Evolutionary conservation across 345 rosid genomes (phyloP).

Genomic region (Murraya paniculata): DNA sequence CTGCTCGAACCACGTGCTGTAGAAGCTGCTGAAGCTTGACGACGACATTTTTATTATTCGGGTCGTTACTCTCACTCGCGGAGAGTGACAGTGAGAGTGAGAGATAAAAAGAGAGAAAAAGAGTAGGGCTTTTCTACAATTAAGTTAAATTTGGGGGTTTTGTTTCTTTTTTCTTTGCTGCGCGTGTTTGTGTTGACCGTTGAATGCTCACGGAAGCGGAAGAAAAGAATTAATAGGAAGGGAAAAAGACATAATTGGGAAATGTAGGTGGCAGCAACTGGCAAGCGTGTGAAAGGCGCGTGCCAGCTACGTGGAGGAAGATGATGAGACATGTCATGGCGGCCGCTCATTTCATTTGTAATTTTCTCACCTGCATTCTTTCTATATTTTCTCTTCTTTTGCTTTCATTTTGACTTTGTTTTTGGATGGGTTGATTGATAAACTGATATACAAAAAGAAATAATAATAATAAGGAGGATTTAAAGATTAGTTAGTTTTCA

Average conservation of each 20-base stretch:
- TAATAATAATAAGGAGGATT: too few relatives aligned
- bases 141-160: too few relatives aligned
- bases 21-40: constrained; percentile 44
- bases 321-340: not conserved
- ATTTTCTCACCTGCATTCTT: not conserved
- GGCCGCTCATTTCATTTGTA: not conserved
- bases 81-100: not conserved
- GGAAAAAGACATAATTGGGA: not conserved
- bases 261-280: not conserved
- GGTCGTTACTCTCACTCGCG: too few relatives aligned
- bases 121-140: too few relatives aligned
- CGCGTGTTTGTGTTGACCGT: too few relatives aligned
- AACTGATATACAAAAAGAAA: too few relatives aligned
- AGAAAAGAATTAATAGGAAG: not conserved
- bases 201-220: too few relatives aligned
- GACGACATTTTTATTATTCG: too few relatives aligned
- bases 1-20: constrained; percentile 58
- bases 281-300: not conserved
- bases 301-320: constrained; percentile 4
- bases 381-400: too few relatives aligned
- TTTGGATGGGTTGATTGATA: too few relatives aligned
- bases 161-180: not conserved
- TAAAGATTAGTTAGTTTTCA: too few relatives aligned
- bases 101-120: not conserved
- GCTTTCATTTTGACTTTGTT: too few relatives aligned